These are phyloP conservation scores for Cucumis hystrix DNA, from an alignment of 306 rosid species.

Conservation along the genomic window DNA sequence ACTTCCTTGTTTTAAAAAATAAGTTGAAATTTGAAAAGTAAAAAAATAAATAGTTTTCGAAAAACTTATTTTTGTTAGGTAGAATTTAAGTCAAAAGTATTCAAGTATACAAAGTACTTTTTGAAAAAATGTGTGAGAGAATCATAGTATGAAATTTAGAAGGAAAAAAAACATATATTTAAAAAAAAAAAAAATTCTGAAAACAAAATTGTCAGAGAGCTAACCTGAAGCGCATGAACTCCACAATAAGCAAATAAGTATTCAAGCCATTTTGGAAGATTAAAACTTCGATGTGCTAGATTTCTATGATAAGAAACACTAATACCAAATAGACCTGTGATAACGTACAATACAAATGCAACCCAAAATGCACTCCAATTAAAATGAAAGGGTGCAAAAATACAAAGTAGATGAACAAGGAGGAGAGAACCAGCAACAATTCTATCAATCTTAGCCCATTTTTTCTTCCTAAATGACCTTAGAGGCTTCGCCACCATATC, in stretches of 20 bases:
- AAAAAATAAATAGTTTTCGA: too few relatives aligned
- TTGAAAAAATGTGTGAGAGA: too few relatives aligned
- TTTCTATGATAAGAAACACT: conserved; percentile 71
- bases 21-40: too few relatives aligned
- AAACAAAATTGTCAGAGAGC: too few relatives aligned
- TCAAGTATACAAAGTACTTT: too few relatives aligned
- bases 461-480: background rate
- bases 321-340: conserved; percentile 64
- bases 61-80: too few relatives aligned
- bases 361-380: conserved; percentile 50
- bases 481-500: background rate
- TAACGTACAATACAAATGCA: conserved; percentile 38
- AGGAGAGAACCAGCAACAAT: conserved; percentile 33
- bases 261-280: conserved; percentile 74
- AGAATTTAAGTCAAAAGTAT: too few relatives aligned
- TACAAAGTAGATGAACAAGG: conserved; percentile 42
- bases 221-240: conserved; percentile 63
- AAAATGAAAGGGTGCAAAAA: conserved; percentile 63
- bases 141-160: too few relatives aligned
- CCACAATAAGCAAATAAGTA: conserved; percentile 76
- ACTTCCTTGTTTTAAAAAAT: too few relatives aligned
- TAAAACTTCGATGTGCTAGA: conserved; percentile 47
- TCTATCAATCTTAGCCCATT: conserved; percentile 17
- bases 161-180: too few relatives aligned
- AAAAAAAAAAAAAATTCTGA: too few relatives aligned